A percentile compares a stretch with the other conserved stretches of the same genome.
Evolutionary conservation across 352 stramenopile species (phyloP).

Genomic region (Phytophthora parvispora): DNA sequence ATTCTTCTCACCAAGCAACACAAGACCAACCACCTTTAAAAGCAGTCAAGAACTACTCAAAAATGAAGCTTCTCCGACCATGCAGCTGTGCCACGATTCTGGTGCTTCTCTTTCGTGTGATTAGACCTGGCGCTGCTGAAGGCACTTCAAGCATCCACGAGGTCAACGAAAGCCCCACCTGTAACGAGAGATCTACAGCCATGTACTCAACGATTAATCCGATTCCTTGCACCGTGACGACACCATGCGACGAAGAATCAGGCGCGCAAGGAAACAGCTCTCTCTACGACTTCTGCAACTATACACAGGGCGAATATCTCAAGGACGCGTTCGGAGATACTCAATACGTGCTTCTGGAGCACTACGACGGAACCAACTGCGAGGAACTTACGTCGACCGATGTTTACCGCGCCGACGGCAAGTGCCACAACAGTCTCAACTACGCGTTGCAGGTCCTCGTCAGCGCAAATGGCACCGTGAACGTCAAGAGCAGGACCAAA

Average conservation of each 20-base stretch:
- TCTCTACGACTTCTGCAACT: slow-evolving; percentile 5
- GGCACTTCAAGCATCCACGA: background rate
- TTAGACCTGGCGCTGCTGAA: background rate
- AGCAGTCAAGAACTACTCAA: background rate
- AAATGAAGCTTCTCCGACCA: background rate
- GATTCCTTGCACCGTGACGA: background rate
- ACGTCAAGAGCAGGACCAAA: slow-evolving; percentile 2
- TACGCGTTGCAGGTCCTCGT: slow-evolving; percentile 11
- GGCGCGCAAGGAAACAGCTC: slow-evolving; percentile 2
- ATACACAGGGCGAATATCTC: slow-evolving; percentile 9
- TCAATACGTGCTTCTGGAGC: slow-evolving; percentile 13
- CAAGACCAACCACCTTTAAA: background rate
- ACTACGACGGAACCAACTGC: slow-evolving; percentile 10
- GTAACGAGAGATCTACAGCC: background rate
- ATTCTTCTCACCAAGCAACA: background rate
- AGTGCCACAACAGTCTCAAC: slow-evolving; percentile 23
- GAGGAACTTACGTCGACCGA: slow-evolving; percentile 6
- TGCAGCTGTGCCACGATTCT: slow-evolving; percentile 4
- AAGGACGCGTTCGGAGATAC: slow-evolving; percentile 6
- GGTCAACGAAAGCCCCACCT: slow-evolving; percentile 14
- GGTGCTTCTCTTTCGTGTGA: background rate
- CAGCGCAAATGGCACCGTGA: slow-evolving; percentile 1
- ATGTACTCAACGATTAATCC: slow-evolving; percentile 14
- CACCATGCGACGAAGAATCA: slow-evolving; percentile 7
- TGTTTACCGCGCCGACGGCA: slow-evolving; percentile 9